phyloP scores from a whole-genome alignment of 2,329 filamentous ascomycete genomes.

The Aspergillus jensenii region DNA sequence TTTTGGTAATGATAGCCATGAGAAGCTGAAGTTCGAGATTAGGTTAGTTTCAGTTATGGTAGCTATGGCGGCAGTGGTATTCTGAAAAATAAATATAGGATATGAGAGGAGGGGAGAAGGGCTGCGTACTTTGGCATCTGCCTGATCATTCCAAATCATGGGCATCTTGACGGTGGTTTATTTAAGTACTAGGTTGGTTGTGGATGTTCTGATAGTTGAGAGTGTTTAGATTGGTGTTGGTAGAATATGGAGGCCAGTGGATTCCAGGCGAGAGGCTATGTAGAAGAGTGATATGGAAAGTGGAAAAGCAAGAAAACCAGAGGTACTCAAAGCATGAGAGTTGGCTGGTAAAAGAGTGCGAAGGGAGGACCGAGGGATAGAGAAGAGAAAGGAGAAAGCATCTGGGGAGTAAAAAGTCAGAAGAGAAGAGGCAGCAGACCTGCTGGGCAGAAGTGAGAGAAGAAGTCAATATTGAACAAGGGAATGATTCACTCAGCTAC shows the following conservation, averaged over 20 bases:
- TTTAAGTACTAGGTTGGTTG: not conserved
- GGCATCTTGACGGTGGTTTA: slow-evolving; percentile 21
- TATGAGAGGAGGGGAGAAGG: not conserved
- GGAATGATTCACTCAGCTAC: not conserved
- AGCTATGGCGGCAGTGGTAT: not conserved
- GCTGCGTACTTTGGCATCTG: slow-evolving; percentile 28
- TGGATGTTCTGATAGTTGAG: not conserved
- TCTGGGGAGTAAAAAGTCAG: not conserved
- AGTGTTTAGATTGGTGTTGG: not conserved
- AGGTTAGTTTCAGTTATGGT: not conserved
- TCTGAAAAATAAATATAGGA: not conserved
- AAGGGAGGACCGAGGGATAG: too few species aligned
- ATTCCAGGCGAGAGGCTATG: not conserved
- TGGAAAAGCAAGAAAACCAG: not conserved
- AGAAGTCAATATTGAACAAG: not conserved
- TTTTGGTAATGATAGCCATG: slow-evolving; percentile 20
- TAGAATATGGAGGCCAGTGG: not conserved
- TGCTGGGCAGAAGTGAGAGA: not conserved
- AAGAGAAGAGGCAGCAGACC: not conserved
- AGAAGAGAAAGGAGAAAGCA: not conserved
- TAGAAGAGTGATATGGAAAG: not conserved
- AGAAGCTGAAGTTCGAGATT: slow-evolving; percentile 20
- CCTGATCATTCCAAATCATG: slow-evolving; percentile 27
- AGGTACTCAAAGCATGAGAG: not conserved
- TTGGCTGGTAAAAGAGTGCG: not conserved